Evolutionary conservation across 164 flowering plant genomes (phyloP).

Genomic region (Vitis labrusca): DNA sequence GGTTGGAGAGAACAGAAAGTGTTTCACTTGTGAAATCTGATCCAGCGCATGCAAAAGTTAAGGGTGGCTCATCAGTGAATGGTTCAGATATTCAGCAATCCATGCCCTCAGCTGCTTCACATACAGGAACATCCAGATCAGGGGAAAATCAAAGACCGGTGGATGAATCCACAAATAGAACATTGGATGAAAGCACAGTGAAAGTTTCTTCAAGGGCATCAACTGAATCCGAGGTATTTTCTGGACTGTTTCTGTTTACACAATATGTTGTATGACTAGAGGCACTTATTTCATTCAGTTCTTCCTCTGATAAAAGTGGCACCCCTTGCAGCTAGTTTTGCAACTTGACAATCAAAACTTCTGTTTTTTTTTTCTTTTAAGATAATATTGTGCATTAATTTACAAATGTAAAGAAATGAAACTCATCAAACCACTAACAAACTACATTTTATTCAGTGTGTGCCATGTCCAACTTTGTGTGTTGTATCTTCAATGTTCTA

Average conservation of each 20-base stretch:
- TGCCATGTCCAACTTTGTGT: no score
- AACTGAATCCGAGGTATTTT: slow-evolving; percentile 69
- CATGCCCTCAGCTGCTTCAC: slow-evolving; percentile 23
- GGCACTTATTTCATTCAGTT: no score
- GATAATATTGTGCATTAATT: background rate
- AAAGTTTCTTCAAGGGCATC: slow-evolving; percentile 45
- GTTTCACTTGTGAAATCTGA: slow-evolving; percentile 45
- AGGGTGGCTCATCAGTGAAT: slow-evolving; percentile 43
- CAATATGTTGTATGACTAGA: background rate
- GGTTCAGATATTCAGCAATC: slow-evolving; percentile 48
- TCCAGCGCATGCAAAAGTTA: slow-evolving; percentile 44
- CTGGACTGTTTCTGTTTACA: background rate
- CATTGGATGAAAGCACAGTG: slow-evolving; percentile 49
- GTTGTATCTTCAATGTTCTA: no score
- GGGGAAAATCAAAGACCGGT: slow-evolving; percentile 50
- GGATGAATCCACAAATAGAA: slow-evolving; percentile 50
- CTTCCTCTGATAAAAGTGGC: no score
- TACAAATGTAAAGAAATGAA: background rate
- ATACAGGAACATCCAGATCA: slow-evolving; percentile 38
- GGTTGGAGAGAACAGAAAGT: slow-evolving; percentile 55
- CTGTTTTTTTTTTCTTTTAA: background rate
- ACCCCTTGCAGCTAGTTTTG: background rate
- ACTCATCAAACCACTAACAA: background rate
- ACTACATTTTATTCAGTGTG: background rate
- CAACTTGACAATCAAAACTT: background rate